Evolutionary conservation across 1,284 basidiomycete genomes (phyloP).

Genomic region (Ustilago curta): DNA sequence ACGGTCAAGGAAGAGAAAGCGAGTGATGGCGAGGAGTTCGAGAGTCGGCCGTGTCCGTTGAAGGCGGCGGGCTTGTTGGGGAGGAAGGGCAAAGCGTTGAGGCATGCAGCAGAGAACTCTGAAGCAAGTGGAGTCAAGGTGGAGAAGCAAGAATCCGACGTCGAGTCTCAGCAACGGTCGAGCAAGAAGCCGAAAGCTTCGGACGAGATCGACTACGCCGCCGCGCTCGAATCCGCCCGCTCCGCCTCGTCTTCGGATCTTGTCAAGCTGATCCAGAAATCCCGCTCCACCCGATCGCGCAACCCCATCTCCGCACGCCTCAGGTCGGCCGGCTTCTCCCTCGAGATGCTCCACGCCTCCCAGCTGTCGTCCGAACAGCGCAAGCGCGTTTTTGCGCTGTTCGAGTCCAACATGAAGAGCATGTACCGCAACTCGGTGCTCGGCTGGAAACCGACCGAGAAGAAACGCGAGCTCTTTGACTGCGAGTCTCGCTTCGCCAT

Average conservation of each 20-base stretch:
- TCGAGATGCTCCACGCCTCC: slow-evolving; percentile 22
- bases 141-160: slow-evolving; percentile 11
- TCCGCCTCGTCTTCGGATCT: slow-evolving; percentile 8
- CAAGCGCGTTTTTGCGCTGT: slow-evolving; percentile 42
- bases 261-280: slow-evolving; percentile 18
- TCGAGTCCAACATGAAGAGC: slow-evolving; percentile 47
- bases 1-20: slow-evolving; percentile 60
- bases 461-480: slow-evolving; percentile 38
- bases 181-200: slow-evolving; percentile 11
- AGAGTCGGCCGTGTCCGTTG: slow-evolving; percentile 42
- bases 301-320: slow-evolving; percentile 27
- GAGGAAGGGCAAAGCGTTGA: slow-evolving; percentile 49
- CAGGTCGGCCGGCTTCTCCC: slow-evolving; percentile 12
- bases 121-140: slow-evolving; percentile 12
- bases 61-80: slow-evolving; percentile 41
- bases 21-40: slow-evolving; percentile 9
- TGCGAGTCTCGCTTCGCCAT: slow-evolving; percentile 36
- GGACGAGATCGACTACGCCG: slow-evolving; percentile 17
- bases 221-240: slow-evolving; percentile 17
- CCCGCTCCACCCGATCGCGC: slow-evolving; percentile 18
- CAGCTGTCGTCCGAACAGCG: slow-evolving; percentile 37
- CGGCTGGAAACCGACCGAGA: slow-evolving; percentile 39
- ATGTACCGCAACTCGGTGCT: slow-evolving; percentile 43
- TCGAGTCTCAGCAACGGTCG: not conserved
- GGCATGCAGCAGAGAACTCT: slow-evolving; percentile 30